Evolutionary conservation across 306 rosid genomes (phyloP).

Genomic region (Carpinus viminea): DNA sequence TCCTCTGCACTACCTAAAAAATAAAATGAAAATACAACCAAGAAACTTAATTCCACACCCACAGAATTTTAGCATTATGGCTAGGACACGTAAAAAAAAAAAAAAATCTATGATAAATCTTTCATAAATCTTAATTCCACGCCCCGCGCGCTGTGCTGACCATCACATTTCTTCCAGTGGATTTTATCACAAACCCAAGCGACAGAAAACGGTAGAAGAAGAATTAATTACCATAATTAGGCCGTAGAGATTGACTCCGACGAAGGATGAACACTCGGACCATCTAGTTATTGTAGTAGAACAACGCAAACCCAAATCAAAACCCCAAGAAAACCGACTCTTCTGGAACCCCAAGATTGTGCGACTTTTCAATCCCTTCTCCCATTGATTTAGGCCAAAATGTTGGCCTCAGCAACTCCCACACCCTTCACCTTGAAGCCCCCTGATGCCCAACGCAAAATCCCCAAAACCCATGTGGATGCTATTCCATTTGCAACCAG

Average conservation of each 20-base stretch:
- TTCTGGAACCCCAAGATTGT: background rate
- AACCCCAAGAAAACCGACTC: background rate
- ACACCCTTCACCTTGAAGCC: conserved; percentile 44
- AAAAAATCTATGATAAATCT: too few relatives aligned
- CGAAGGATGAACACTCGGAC: background rate
- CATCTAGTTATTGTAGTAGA: background rate
- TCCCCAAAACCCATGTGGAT: conserved; percentile 18
- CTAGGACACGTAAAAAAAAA: too few relatives aligned
- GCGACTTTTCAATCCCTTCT: background rate
- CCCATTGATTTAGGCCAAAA: conserved; percentile 22
- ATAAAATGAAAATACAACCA: too few relatives aligned
- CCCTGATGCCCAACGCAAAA: conserved; percentile 23
- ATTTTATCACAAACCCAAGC: background rate
- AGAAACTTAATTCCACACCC: too few relatives aligned
- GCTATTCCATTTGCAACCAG: conserved; percentile 22
- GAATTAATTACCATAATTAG: background rate
- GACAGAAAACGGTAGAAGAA: background rate
- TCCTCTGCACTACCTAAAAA: too few relatives aligned
- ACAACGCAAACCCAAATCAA: background rate
- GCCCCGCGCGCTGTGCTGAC: too few relatives aligned
- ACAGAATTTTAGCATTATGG: too few relatives aligned
- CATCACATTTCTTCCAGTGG: background rate
- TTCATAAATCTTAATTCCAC: too few relatives aligned
- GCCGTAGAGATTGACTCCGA: background rate
- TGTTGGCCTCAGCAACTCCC: conserved; percentile 50